Conservation (phyloP, 805 yeast species). For the Wickerhamiella lipophila region DNA sequence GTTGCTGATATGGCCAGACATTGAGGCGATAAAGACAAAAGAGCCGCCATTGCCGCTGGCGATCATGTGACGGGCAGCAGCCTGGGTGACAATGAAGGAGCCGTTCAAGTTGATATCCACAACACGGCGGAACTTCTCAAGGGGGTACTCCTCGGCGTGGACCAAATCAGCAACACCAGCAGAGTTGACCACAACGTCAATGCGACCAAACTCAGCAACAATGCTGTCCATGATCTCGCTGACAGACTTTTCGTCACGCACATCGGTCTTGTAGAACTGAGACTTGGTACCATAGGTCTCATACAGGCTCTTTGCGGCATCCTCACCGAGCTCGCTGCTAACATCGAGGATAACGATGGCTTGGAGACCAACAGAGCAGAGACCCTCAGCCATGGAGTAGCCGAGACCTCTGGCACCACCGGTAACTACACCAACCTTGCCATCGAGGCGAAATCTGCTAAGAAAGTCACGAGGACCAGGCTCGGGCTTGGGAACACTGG, state of each 20-base stretch:
- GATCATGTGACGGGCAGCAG: slow-evolving; percentile 55
- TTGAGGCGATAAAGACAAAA: slow-evolving; percentile 52
- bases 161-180: slow-evolving; percentile 60
- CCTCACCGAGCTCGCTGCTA: slow-evolving; percentile 47
- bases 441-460: slow-evolving; percentile 42
- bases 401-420: slow-evolving; percentile 64
- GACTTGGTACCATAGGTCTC: slow-evolving; percentile 41
- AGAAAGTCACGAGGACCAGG: slow-evolving; percentile 30
- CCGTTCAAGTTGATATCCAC: slow-evolving; percentile 57
- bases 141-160: slow-evolving; percentile 57
- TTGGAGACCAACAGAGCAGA: slow-evolving; percentile 43
- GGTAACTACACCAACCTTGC: slow-evolving; percentile 49
- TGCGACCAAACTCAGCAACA: slow-evolving; percentile 41
- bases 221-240: slow-evolving; percentile 40
- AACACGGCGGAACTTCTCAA: slow-evolving; percentile 48
- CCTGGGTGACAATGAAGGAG: slow-evolving; percentile 51
- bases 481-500: slow-evolving; percentile 25
- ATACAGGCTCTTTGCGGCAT: slow-evolving; percentile 45
- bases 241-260: slow-evolving; percentile 40
- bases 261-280: slow-evolving; percentile 54
- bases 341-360: slow-evolving; percentile 44
- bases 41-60: slow-evolving; percentile 44
- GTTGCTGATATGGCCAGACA: slow-evolving; percentile 60
- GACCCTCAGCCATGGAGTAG: slow-evolving; percentile 47
- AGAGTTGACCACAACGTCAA: slow-evolving; percentile 47